phyloP scores from a whole-genome alignment of 2,329 filamentous ascomycete species.

The Aspergillus sp. region DNA sequence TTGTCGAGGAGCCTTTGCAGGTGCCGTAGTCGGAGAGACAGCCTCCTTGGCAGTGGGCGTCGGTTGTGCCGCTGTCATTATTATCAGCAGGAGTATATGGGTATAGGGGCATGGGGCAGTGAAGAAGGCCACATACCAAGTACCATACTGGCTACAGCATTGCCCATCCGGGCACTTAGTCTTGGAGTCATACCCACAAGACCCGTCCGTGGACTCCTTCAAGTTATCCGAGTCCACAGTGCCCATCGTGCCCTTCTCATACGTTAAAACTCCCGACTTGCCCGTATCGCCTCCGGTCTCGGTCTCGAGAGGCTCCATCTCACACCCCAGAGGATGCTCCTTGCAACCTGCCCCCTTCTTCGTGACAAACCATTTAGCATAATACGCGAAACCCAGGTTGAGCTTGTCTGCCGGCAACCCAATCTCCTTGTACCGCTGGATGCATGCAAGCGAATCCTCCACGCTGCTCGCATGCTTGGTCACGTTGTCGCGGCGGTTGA shows the following conservation, averaged over 20 bases:
- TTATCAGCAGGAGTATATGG: not conserved
- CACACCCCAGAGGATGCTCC: conserved; percentile 48
- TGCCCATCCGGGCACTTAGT: conserved; percentile 23
- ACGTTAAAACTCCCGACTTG: conserved; percentile 45
- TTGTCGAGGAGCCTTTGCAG: conserved; percentile 43
- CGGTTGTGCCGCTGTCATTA: conserved; percentile 23
- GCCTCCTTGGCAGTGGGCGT: conserved; percentile 24
- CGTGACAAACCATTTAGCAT: conserved; percentile 59
- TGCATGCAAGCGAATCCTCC: conserved; percentile 43
- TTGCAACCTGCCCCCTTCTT: conserved; percentile 42
- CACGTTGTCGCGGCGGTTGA: conserved; percentile 57
- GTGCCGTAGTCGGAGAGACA: conserved; percentile 34
- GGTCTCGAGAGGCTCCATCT: conserved; percentile 52
- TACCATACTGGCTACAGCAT: conserved; percentile 32
- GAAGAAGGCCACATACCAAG: conserved; percentile 20
- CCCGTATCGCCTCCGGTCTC: conserved; percentile 52
- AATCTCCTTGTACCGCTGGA: conserved; percentile 52
- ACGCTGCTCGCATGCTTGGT: conserved; percentile 62
- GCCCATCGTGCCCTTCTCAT: conserved; percentile 27
- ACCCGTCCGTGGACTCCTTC: conserved; percentile 19
- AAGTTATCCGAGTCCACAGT: conserved; percentile 16
- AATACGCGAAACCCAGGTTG: conserved; percentile 61
- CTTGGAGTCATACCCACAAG: conserved; percentile 23
- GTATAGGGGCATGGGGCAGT: not conserved
- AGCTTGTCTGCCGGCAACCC: conserved; percentile 50